Evolutionary conservation across 1,284 basidiomycete species (phyloP), one percentile per base, ranked within the genome.

Genomic region (Melampsora larici-populina): DNA sequence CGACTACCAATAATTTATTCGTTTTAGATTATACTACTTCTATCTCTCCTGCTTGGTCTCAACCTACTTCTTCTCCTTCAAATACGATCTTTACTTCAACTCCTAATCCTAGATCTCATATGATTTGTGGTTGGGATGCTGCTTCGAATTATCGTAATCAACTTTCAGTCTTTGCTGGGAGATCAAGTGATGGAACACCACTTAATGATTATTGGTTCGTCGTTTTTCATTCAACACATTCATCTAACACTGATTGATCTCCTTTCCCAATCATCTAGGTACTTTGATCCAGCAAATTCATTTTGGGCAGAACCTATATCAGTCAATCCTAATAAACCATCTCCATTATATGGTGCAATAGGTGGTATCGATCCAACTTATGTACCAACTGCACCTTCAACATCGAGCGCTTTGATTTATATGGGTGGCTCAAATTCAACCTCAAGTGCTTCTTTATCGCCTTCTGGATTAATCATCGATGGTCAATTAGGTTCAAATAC

Each of bases 401-500:
- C 71, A 13, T 29, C 63, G 9, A 74, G 64, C 31, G 24, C 71
- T 21, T n/a, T 74, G 7, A 48, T 74, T 36, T 49, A 21, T 40
- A 43, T 66, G 7, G 71, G 62, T 11, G 71, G 71, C 29, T 63
- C 71, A 7, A 74, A 74, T 36, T 48, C 63, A 4, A 21, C 36
- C 21, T 7, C 71, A 24, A 74, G 31, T 51, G 48, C 26, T 36
- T n/a, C 71, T 48, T 49, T 74, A 40, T 17, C 26, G 1, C 71
- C 71, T 26, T 21, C 29, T 21, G 63, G 31, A 9, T 29, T 74
- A 26, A 51, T 63, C 18, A 55, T 74, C 48, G 71, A 74, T 48
- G 71, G 71, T 63, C 71, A 74, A 66, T 63, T 74, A 43, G 71
- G 71, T 21, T 64, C 60, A 64, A 74, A 74, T 49, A 74, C 71